Base-by-base conservation (phyloP, 2,329 filamentous ascomycete species). In the Penicillium carneum region DNA sequence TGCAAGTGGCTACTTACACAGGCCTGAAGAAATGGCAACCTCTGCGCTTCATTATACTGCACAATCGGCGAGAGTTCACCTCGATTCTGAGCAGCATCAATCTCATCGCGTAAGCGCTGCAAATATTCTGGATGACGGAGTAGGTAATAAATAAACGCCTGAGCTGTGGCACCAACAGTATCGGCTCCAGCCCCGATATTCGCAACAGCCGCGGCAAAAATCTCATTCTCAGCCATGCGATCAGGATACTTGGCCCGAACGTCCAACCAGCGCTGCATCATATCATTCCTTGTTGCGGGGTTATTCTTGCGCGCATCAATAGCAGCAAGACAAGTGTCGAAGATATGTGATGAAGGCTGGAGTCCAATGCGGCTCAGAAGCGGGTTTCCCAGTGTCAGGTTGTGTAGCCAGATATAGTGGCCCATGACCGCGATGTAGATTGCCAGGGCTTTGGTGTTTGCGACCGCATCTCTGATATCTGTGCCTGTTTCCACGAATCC, bases 131-230 rank as follows among this genome's bases (percentile, higher is more conserved):
- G 66, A 43, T 76, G 64, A 6, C 63, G 59, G 3, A 80, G 58
- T 16, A 81, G 39, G 36, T 72, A 69, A 57, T 80, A 80, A 23
- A 79, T 62, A 20, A 80, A 72, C 1, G 71, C 70, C 46, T 79
- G 76, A 7, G 76, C 63, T 1, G 73, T 73, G 0, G 74, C 71
- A 46, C 72, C 75, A 10, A 76, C 73, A 1, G 78, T 80, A 53
- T 81, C 80, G 0, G 71, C 71, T 1, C 78, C 78, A 5, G 78
- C 78, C 3, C 76, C 77, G 3, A 80, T 62, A 47, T 71, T 79
- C 6, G 65, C 72, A n/a, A 75, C 70, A 1, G 75, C 75, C 3
- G 73, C 71, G 6, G 68, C 68, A 14, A 75, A 66, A 23, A 80
- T 70, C 34, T 80, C 77, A 6, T 66, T 66, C 59, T 77, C 73